Evolutionary conservation across 768 basidiomycete genomes (phyloP).

Genomic region (Leucosporidium scottii): DNA sequence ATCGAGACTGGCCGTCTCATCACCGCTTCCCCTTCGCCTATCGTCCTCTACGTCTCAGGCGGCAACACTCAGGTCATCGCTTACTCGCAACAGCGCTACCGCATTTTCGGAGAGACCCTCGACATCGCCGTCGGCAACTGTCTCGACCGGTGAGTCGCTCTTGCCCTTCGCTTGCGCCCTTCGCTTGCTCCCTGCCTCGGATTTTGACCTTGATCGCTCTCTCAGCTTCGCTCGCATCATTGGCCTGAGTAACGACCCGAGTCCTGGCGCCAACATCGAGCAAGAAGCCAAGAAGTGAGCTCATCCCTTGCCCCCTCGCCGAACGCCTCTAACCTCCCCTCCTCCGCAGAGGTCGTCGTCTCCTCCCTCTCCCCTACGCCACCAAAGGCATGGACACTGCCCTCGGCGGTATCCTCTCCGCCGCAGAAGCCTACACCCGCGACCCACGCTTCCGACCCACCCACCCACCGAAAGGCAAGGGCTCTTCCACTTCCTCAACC

Average conservation of each 20-base stretch:
- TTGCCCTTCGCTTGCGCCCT: not conserved
- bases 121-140: conserved; percentile 99
- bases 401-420: conserved; percentile 85
- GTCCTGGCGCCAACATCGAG: conserved; percentile 95
- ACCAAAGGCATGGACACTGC: conserved; percentile 99
- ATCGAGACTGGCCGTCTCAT: conserved; percentile 98
- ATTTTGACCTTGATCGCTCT: too few species aligned
- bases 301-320: not conserved
- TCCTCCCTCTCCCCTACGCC: conserved; percentile 80
- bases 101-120: conserved; percentile 96
- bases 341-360: conserved; percentile 62
- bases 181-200: not conserved
- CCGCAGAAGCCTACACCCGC: conserved; percentile 74
- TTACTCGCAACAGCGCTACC: conserved; percentile 92
- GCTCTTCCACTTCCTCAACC: not conserved
- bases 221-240: conserved; percentile 77
- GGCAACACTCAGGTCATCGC: conserved; percentile 99
- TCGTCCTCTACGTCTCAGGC: conserved; percentile 96
- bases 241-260: conserved; percentile 88
- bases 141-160: conserved; percentile 58
- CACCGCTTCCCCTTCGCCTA: conserved; percentile 87
- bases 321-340: not conserved
- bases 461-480: conserved; percentile 2
- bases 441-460: conserved; percentile 71
- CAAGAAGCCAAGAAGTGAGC: conserved; percentile 81